Evolutionary conservation across 2,329 filamentous ascomycete genomes (phyloP), one percentile per base, ranked within the genome.

Genomic region (Calcarisporium arbuscula): DNA sequence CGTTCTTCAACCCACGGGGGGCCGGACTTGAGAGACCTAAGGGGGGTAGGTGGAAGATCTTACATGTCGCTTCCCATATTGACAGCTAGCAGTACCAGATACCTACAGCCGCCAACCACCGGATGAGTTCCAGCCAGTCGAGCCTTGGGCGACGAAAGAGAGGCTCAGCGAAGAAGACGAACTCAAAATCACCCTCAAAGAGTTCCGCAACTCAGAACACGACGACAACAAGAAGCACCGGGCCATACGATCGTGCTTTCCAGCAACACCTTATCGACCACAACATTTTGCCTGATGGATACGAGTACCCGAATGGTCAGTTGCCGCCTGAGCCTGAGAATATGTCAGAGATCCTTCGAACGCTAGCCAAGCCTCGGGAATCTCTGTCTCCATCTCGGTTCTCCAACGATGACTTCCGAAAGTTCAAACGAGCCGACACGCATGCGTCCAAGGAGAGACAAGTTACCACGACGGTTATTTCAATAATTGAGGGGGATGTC

Each of bases 381-480:
- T 37, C 32, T 15, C 33, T 42, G 19, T 42, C 36, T 4, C 36
- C 40, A 32, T 42, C 40, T 5, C 21, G 20, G 6, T 21, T 39
- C 11, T 16, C 23, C 18, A 23, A 39, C 12, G 27, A 33, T 8
- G 30, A 14, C 2, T 32, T 39, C 17, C 23, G 19, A 5, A 23
- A 35, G 4, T 36, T 39, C 16, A n/a, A 32, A 12, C 20, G 18
- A 3, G 48, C 41, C 33, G 48, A 57, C 39, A 40, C 35, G 17
- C 30, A 52, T 38, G 56, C 55, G n/a, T 44, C 42, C 2, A 60
- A 57, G 32, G 59, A 65, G 40, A 52, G 53, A 27, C 45, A 54
- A 9, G 51, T 62, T 10, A 46, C 42, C 16, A 42, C 40, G 22
- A 42, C 40, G 23, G 48, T 63, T 2, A 43, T 67, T 26, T 51